These are phyloP conservation scores for Cercospora janseana DNA, from an alignment of 2,329 filamentous ascomycete species.

Conservation along the genomic window DNA sequence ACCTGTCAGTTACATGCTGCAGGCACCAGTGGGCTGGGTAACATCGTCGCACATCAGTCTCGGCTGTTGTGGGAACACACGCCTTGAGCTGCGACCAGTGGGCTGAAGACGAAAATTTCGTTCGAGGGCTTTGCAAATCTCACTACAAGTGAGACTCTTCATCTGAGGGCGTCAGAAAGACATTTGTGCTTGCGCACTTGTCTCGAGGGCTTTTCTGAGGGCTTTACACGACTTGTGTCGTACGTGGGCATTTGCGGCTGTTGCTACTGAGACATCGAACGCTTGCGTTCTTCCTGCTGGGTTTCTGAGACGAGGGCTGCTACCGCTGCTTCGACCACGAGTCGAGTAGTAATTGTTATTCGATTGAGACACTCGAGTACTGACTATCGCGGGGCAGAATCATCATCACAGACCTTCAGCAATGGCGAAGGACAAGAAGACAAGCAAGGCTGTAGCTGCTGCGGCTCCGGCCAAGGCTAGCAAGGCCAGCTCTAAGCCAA, in stretches of 20 bases:
- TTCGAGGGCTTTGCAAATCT: constrained; percentile 38
- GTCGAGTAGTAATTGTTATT: constrained; percentile 18
- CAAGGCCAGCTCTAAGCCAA: constrained; percentile 31
- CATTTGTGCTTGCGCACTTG: constrained; percentile 26
- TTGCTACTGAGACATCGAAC: constrained; percentile 44
- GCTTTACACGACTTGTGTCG: constrained; percentile 35
- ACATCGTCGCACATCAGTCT: constrained; percentile 37
- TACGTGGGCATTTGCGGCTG: constrained; percentile 38
- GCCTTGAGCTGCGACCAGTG: constrained; percentile 49
- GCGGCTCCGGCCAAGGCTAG: constrained; percentile 31
- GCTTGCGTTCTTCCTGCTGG: constrained; percentile 38
- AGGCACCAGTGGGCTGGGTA: constrained; percentile 31
- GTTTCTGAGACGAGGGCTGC: constrained; percentile 38
- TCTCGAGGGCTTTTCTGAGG: constrained; percentile 38
- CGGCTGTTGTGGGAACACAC: constrained; percentile 54
- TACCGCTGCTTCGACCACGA: constrained; percentile 19
- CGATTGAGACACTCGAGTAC: constrained; percentile 25
- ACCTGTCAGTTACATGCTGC: constrained; percentile 24
- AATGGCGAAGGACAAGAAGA: constrained; percentile 49
- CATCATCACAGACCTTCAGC: constrained; percentile 38
- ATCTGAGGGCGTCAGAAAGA: constrained; percentile 37
- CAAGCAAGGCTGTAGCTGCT: constrained; percentile 34
- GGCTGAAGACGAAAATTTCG: constrained; percentile 42
- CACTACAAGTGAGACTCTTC: constrained; percentile 29
- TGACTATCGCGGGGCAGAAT: constrained; percentile 29